Base-by-base conservation (phyloP, 2,329 filamentous ascomycete genomes). In the Penicillium janthinellum region DNA sequence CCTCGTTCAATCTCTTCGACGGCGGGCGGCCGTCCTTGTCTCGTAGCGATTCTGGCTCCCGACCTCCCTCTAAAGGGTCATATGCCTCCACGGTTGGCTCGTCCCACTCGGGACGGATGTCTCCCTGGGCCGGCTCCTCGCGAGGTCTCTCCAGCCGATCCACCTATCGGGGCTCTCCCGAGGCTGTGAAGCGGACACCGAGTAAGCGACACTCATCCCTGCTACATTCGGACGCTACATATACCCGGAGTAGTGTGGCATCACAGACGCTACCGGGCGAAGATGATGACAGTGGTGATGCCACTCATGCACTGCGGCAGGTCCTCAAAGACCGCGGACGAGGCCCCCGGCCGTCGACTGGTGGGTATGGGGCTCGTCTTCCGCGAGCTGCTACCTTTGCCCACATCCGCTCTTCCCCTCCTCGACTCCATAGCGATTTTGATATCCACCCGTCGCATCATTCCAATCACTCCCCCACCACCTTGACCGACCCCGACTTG, bases 401-500 rank as follows among this genome's bases (percentile, higher is more conserved):
- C 11, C 72, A 77, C 52, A 65, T 81, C 28, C 77, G 73, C 48
- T 81, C 79, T 15, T 81, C 79, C 0, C 79, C 79, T 31, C 79
- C 79, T 22, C 71, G 71, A 6, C 70, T 76, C 42, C 61, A 70
- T 22, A 67, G 71, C 49, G 73, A 75, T 52, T 70, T 75, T 42
- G 76, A 79, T 56, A 67, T 73, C n/a, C 70, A 73, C 52, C 68
- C 73, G n/a, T 38, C 49, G 38, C 71, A 71, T 14, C 77, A 78
- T 52, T 71, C 75, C 45, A 81, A 77, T 60, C 72, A 71, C 20
- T 82, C 81, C n/a, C 82, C 83, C 17, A 81, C 79, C 2, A 83
- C 80, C 31, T 75, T 81, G 58, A 80, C 81, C 8, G 80, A 83
- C 61, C 77, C 79, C 10, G 80, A 80, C 56, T 65, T 83, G 53